Evolutionary conservation across 2,329 filamentous ascomycete genomes (phyloP).

Genomic region (Zopfia rhizophila): DNA sequence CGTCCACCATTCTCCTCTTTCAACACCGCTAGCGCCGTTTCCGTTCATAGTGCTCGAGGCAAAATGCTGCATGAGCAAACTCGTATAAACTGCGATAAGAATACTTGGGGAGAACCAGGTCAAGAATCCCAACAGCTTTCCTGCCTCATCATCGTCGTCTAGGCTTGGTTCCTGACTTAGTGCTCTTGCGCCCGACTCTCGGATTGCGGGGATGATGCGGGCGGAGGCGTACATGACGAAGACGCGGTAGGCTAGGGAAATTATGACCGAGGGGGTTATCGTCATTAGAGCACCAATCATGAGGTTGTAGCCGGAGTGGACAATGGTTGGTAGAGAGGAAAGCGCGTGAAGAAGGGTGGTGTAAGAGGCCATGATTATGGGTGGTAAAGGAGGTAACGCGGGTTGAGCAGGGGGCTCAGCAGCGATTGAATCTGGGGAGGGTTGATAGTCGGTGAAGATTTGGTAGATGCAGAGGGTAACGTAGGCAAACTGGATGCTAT

Average conservation of each 20-base stretch:
- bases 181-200: conserved; percentile 83
- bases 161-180: conserved; percentile 85
- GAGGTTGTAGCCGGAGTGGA: conserved; percentile 85
- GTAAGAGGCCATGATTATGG: conserved; percentile 98
- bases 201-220: conserved; percentile 92
- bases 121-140: conserved; percentile 81
- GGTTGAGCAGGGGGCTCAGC: conserved; percentile 70
- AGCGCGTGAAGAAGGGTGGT: conserved; percentile 88
- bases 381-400: conserved; percentile 96
- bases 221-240: conserved; percentile 96
- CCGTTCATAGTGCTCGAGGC: conserved; percentile 72
- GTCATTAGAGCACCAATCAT: conserved; percentile 93
- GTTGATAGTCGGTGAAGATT: conserved; percentile 98
- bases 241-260: conserved; percentile 91
- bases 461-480: conserved; percentile 99
- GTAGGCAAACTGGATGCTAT: conserved; percentile 77
- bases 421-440: conserved; percentile 70
- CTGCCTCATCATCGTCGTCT: conserved; percentile 86
- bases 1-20: conserved; percentile 82
- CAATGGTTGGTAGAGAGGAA: conserved; percentile 81
- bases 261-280: conserved; percentile 94
- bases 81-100: conserved; percentile 95
- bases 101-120: conserved; percentile 97
- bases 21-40: conserved; percentile 53
- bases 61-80: conserved; percentile 94